These are phyloP conservation scores for Cymbopogon flexuosus DNA, from an alignment of 202 grass and related monocot species.

Conservation along the genomic window DNA sequence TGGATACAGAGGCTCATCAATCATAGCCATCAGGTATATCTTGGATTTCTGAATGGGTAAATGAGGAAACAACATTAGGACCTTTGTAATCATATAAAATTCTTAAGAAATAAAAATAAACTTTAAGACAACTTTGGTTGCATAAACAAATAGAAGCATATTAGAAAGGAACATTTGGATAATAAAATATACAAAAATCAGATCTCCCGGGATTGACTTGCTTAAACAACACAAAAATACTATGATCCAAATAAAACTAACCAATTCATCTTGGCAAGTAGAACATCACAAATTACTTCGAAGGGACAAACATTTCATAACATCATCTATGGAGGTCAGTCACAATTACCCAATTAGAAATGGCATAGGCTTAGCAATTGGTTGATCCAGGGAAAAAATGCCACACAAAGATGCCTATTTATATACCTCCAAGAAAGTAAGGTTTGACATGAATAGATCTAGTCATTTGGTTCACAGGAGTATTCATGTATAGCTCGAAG, in stretches of 20 bases:
- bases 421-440: neutral
- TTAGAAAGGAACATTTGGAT: neutral
- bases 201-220: neutral
- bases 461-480: neutral
- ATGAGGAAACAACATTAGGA: conserved; percentile 19
- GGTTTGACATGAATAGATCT: neutral
- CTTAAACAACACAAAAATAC: neutral
- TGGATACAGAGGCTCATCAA: conserved; percentile 86
- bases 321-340: neutral
- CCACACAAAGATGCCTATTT: neutral
- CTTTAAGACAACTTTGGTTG: neutral
- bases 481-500: neutral
- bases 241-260: neutral
- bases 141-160: neutral
- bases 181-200: neutral
- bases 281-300: neutral
- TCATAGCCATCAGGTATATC: conserved; percentile 53
- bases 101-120: neutral
- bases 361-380: neutral
- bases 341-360: neutral
- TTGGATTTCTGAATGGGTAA: conserved; percentile 4
- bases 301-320: neutral
- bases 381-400: neutral
- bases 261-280: neutral
- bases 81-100: neutral